These are phyloP conservation scores for Hypomyces rosellus DNA, from an alignment of 2,329 filamentous ascomycete species.

Conservation along the genomic window DNA sequence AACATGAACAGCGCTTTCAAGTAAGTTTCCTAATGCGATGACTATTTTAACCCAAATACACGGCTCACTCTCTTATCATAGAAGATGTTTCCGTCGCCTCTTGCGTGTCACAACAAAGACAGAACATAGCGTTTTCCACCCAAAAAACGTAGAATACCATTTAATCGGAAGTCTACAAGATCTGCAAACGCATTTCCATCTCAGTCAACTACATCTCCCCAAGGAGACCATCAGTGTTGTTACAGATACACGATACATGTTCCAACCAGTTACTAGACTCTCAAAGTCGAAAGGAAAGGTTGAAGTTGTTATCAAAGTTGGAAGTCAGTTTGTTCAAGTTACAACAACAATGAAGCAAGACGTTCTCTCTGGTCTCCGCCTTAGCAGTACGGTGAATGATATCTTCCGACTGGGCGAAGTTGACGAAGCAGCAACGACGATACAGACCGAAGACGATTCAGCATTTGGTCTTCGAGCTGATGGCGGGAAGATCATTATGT, in stretches of 20 bases:
- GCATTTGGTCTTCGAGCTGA: constrained; percentile 62
- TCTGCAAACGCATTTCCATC: constrained; percentile 59
- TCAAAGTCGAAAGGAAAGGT: constrained; percentile 67
- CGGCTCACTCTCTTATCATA: constrained; percentile 9
- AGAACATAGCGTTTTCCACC: constrained; percentile 55
- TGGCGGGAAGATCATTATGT: constrained; percentile 65
- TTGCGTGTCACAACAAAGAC: constrained; percentile 56
- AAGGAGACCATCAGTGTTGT: constrained; percentile 66
- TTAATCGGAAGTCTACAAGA: constrained; percentile 60
- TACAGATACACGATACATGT: constrained; percentile 59
- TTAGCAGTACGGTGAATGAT: constrained; percentile 61
- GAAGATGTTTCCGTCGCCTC: constrained; percentile 59
- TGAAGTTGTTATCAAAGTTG: constrained; percentile 62
- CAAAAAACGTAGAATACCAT: constrained; percentile 59
- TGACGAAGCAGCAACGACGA: constrained; percentile 59
- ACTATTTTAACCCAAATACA: not conserved
- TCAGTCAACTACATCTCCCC: constrained; percentile 59
- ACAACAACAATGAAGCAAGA: constrained; percentile 65
- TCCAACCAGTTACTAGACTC: constrained; percentile 57
- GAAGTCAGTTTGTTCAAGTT: constrained; percentile 63
- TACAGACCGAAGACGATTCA: constrained; percentile 59
- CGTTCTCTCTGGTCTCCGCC: constrained; percentile 54
- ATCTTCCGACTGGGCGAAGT: constrained; percentile 63
- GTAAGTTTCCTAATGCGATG: constrained; percentile 26
- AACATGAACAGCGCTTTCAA: constrained; percentile 68